Conservation (phyloP, 345 rosid genomes). For the Abelmoschus esculentus region DNA sequence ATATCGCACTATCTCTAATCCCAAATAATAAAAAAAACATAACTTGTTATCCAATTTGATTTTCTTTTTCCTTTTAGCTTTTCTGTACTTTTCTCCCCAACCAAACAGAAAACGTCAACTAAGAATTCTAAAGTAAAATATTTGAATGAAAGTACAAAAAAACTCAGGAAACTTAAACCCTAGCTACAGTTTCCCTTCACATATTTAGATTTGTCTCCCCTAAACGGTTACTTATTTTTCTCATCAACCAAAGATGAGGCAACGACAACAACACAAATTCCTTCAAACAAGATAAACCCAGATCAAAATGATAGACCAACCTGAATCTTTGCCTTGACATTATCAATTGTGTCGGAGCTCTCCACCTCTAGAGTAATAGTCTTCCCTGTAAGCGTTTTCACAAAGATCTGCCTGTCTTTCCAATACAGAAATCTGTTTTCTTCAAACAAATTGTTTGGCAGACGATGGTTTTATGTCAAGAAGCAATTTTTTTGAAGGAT, state of each 20-base stretch:
- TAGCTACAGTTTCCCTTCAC: background rate
- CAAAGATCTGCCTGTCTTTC: conserved; percentile 42
- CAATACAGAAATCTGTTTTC: background rate
- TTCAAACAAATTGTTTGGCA: background rate
- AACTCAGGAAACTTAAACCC: background rate
- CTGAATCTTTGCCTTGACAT: conserved; percentile 54
- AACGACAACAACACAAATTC: background rate
- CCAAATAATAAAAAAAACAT: too few species aligned
- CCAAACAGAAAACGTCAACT: background rate
- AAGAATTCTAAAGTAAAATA: too few species aligned
- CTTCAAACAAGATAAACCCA: background rate
- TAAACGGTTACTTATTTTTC: background rate
- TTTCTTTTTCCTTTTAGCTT: too few species aligned
- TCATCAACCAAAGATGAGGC: background rate
- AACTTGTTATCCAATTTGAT: too few species aligned
- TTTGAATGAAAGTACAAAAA: too few species aligned
- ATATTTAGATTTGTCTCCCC: background rate
- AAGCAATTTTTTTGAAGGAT: background rate
- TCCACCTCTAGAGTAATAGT: conserved; percentile 53
- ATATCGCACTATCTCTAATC: background rate
- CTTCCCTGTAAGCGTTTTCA: conserved; percentile 49
- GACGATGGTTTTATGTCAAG: background rate
- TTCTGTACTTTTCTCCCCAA: background rate
- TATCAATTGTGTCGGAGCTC: conserved; percentile 49
- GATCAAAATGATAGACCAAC: conserved; percentile 5